Evolutionary conservation across 2,329 filamentous ascomycete genomes (phyloP), one percentile per base, ranked within the genome.

Genomic region (Pezicula neosporulosa): DNA sequence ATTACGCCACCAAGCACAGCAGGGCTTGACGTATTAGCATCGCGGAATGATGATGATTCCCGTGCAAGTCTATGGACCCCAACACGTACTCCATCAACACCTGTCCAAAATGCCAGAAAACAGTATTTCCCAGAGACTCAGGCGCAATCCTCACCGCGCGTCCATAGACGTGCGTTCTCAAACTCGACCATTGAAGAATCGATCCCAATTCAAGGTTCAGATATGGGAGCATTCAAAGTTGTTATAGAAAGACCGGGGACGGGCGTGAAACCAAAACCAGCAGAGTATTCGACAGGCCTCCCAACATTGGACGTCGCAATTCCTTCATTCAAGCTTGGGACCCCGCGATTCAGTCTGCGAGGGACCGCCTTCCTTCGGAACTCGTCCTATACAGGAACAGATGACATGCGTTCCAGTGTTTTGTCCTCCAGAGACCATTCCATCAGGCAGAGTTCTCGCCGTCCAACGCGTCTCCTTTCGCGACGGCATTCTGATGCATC

Each of bases 311-410:
- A 91, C 59, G 80, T 93, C 41, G 77, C 84, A 19, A 96, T 96
- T 47, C 91, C 92, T 35, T 86, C 89, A 51, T 95, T 92, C 77
- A 85, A 86, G 58, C 75, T 97, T 51, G 92, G 91, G 12, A 88
- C 86, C 1, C 90, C 90, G 16, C 82, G 84, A 52, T 96, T 96
- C 68, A 93, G 87, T 56, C 72, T 81, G 48, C 80, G 81, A 60
- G 90, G 90, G 10, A 91, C 87, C 3, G 84, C 89, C 3, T 80
- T 90, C 56, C 76, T 97, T 56, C 85, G 89, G 55, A 88, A 85
- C 58, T 95, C 92, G n/a, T 85, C 87, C 15, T 89, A 90, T 67
- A 82, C 85, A 3, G 86, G 89, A 3, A 86, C 83, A 6, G 89
- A 93, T 48, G 89, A 91, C 54, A 69, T 85, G 56, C 77, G 81